These are phyloP conservation scores for Agrostemma githago DNA, from an alignment of 148 eudicot species.

Conservation along the genomic window DNA sequence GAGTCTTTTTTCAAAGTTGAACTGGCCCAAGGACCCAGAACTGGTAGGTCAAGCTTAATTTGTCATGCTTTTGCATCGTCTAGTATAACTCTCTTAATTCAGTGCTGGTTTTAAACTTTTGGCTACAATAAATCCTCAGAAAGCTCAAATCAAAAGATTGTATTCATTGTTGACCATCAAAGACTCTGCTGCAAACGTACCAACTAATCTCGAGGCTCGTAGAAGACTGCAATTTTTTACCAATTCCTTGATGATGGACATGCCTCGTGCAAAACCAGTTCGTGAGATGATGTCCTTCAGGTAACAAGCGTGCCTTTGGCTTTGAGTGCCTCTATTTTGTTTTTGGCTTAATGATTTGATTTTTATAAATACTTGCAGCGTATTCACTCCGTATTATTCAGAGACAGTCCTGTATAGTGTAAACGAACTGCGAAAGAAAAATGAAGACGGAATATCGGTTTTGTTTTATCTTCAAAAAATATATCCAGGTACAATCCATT, in stretches of 20 bases:
- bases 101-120: not conserved
- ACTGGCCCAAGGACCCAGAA: constrained; percentile 83
- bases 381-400: constrained; percentile 93
- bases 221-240: constrained; percentile 83
- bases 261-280: constrained; percentile 71
- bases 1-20: constrained; percentile 67
- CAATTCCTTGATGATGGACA: constrained; percentile 91
- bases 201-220: constrained; percentile 85
- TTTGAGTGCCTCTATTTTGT: not conserved
- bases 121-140: constrained; percentile 36
- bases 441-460: constrained; percentile 94
- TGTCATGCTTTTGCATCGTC: not conserved
- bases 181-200: constrained; percentile 86
- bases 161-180: constrained; percentile 79
- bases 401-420: constrained; percentile 88
- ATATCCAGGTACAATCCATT: constrained; percentile 63
- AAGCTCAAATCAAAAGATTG: constrained; percentile 65
- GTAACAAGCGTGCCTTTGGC: constrained; percentile 29
- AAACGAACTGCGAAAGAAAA: constrained; percentile 71
- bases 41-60: constrained; percentile 42
- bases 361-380: constrained; percentile 45
- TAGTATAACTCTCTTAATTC: not conserved
- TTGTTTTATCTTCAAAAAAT: constrained; percentile 97
- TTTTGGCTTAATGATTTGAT: not conserved
- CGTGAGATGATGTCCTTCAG: constrained; percentile 94